phyloP scores from a whole-genome alignment of 1,284 basidiomycete species.

The Cutaneotrichosporon sp. region DNA sequence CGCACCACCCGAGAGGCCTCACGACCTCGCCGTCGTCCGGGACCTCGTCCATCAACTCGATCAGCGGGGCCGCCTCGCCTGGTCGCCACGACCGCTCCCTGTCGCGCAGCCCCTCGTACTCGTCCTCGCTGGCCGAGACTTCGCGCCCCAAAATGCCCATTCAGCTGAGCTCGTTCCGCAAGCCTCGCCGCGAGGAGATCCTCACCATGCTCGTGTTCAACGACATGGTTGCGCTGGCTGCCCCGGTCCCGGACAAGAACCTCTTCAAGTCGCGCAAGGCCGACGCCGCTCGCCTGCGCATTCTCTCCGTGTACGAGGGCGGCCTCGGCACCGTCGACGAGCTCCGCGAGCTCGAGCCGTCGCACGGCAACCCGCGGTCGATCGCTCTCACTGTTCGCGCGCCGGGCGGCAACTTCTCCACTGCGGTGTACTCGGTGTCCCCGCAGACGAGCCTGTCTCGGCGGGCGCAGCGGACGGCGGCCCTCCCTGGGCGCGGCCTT shows the following conservation, averaged over 20 bases:
- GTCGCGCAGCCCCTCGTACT: slow-evolving; percentile 18
- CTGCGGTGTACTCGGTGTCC: slow-evolving; percentile 14
- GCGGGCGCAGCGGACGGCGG: slow-evolving; percentile 15
- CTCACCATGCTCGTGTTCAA: slow-evolving; percentile 66
- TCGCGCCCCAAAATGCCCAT: slow-evolving; percentile 20
- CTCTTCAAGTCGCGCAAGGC: slow-evolving; percentile 32
- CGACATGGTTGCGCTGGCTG: slow-evolving; percentile 65
- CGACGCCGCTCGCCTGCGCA: slow-evolving; percentile 27
- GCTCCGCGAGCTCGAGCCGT: slow-evolving; percentile 36
- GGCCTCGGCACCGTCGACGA: slow-evolving; percentile 45
- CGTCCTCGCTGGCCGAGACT: slow-evolving; percentile 22
- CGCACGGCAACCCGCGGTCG: background rate
- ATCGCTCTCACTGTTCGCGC: slow-evolving; percentile 15
- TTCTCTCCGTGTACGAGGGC: slow-evolving; percentile 37
- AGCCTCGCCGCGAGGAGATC: slow-evolving; percentile 42
- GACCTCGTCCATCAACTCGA: slow-evolving; percentile 11
- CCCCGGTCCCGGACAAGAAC: slow-evolving; percentile 35
- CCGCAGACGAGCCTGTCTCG: slow-evolving; percentile 14
- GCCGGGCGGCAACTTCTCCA: slow-evolving; percentile 3
- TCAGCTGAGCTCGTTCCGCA: slow-evolving; percentile 13
- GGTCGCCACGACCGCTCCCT: slow-evolving; percentile 6
- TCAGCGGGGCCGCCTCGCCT: slow-evolving; percentile 10
- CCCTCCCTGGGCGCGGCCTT: slow-evolving; percentile 10
- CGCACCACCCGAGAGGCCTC: background rate
- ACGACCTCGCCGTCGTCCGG: slow-evolving; percentile 26